Conservation (phyloP, 305 asterid genomes). For the Lippia alba region DNA sequence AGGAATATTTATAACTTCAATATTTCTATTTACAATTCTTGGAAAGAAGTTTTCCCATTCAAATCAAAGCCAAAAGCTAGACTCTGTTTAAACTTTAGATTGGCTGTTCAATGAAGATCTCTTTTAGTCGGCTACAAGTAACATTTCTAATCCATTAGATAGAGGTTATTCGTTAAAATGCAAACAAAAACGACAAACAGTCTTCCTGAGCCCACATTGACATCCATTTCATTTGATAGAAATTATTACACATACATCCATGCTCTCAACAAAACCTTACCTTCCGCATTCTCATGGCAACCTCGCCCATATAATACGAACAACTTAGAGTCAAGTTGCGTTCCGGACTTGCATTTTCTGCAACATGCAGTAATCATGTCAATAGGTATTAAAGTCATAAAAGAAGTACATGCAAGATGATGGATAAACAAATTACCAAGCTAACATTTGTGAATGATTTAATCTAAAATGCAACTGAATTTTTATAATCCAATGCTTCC, state of each 20-base stretch:
- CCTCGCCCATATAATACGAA: slow-evolving; percentile 92
- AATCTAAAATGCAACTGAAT: neutral
- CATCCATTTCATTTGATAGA: neutral
- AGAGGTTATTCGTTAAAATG: neutral
- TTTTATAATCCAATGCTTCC: neutral
- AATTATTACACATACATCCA: slow-evolving; percentile 13
- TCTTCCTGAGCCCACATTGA: slow-evolving; percentile 3
- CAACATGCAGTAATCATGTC: slow-evolving; percentile 35
- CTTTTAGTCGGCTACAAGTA: slow-evolving; percentile 13
- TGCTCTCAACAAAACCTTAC: slow-evolving; percentile 43
- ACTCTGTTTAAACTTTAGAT: neutral
- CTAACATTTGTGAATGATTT: neutral
- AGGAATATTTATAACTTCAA: neutral
- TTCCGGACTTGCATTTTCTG: slow-evolving; percentile 91
- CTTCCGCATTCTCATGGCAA: slow-evolving; percentile 90
- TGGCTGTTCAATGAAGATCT: slow-evolving; percentile 3
- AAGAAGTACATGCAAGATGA: slow-evolving; percentile 11
- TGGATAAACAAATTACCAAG: neutral
- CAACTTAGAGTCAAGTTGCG: slow-evolving; percentile 75
- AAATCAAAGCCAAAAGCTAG: neutral
- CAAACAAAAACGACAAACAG: slow-evolving; percentile 13
- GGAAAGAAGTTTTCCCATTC: neutral
- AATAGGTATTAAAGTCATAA: slow-evolving; percentile 21
- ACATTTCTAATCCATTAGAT: slow-evolving; percentile 1
- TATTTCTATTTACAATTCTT: neutral